Evolutionary conservation across 768 basidiomycete species (phyloP), one percentile per base, ranked within the genome.

Genomic region (Termitomyces sp.): DNA sequence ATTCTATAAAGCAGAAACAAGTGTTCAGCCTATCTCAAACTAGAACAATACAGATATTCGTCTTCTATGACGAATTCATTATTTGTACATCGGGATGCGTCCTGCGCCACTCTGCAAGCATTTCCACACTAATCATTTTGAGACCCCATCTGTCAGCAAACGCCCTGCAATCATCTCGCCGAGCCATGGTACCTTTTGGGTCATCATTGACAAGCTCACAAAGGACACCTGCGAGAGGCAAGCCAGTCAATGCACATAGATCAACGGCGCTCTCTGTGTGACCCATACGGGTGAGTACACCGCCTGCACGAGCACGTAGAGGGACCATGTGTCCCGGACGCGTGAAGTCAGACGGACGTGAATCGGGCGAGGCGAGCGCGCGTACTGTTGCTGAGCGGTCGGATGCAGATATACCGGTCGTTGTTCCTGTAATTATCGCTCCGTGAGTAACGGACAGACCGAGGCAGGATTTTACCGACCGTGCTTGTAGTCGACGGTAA

Each of bases 121-220:
- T 86, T 62, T 94, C 94, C 6, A 99, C 89, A 57, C 89, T 95
- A 66, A 99, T 92, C 86, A 97, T 91, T 68, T 90, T 94, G 54
- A 98, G 66, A 9, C 92, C 90, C 88, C 89, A 94, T 23, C 79
- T 75, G 70, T 92, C 85, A 11, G 97, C 95, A 66, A 99, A 98
- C 37, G 83, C 79, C 60, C 93, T 80, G 67, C 95, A 96, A 64
- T 94, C 95, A 65, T 98, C 95, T 35, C 94, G 75, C 17, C 95
- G 77, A n/a, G 94, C 91, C 97, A 99, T 99, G 16, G 79, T 85
- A 0, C 97, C 97, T 62, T 81, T 72, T 14, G 80, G 81, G 68
- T 98, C 88, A 61, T 98, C 93, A 54, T 98, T 96, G 16, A 98
- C 94, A 37, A 98, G 75, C 69, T 99, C 97, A 67, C 97, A 98